Evolutionary conservation across 495 filamentous ascomycete species (phyloP).

Genomic region (Neurospora sp.): DNA sequence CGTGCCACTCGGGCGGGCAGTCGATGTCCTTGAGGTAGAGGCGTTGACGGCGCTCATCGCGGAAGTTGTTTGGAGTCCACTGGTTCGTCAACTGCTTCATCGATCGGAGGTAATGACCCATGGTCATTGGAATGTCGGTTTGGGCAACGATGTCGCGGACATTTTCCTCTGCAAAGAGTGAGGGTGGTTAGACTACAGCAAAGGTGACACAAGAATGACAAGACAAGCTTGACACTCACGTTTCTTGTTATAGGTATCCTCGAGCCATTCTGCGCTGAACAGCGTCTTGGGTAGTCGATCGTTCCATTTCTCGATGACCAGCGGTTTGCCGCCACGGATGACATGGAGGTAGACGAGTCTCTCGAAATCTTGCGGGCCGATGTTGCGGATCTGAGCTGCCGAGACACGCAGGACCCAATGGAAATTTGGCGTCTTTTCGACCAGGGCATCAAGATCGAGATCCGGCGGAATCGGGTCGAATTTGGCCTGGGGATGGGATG

Average conservation of each 20-base stretch:
- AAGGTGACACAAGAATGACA: neutral
- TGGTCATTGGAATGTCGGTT: constrained; percentile 64
- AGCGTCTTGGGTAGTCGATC: constrained; percentile 54
- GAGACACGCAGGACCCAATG: constrained; percentile 67
- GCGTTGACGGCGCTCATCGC: constrained; percentile 62
- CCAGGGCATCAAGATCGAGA: constrained; percentile 62
- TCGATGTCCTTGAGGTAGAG: constrained; percentile 95
- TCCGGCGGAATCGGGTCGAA: constrained; percentile 82
- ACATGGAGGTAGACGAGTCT: constrained; percentile 70
- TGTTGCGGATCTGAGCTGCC: constrained; percentile 59
- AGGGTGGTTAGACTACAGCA: neutral
- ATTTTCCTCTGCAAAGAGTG: constrained; percentile 37
- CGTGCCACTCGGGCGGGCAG: constrained; percentile 73
- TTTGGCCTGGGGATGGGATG: constrained; percentile 52
- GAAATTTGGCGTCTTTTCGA: constrained; percentile 72
- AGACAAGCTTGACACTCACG: constrained; percentile 34
- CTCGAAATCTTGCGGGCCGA: constrained; percentile 67
- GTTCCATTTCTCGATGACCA: constrained; percentile 81
- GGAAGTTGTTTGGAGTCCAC: constrained; percentile 56
- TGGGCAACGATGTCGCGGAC: constrained; percentile 65
- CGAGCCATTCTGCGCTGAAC: constrained; percentile 74
- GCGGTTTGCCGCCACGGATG: constrained; percentile 69
- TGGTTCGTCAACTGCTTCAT: constrained; percentile 69
- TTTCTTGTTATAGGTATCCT: constrained; percentile 60
- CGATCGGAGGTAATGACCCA: constrained; percentile 78